Evolutionary conservation across 257 asterid genomes (phyloP), one percentile per base, ranked within the genome.

Genomic region (Henckelia pumila): DNA sequence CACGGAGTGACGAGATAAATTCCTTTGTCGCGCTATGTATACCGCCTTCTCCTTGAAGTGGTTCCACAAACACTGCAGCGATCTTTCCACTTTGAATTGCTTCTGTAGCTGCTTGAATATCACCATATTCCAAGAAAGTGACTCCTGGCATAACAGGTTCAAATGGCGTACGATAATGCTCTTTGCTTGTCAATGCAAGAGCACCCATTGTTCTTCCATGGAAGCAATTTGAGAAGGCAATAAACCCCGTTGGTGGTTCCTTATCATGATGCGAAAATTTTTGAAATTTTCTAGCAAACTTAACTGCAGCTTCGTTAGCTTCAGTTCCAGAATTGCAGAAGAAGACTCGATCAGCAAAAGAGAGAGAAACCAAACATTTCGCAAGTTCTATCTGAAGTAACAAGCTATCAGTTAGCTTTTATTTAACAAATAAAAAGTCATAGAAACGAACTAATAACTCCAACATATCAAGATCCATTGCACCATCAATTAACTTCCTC

Each of bases 1-100:
- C 60, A 16, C 92, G 97, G 75, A 93, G 56, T 3, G 95, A 78
- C 65, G 81, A 86, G 74, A 90, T 66, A 29, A 93, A 93, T 69
- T 86, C 92, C 82, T 83, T 79, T 0, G 91, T 74, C 9, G 97
- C 92, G 56, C 91, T 83, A 57, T 86, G 73, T 78, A 93, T 87
- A n/a, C 97, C 99, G n/a, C 99, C 97, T 79, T 93, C 99, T 55
- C 99, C 99, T 73, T 93, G 97, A 73, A 93, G 75, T 20, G 97
- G 99, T 61, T 93, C 99, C 64, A 91, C 95, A 76, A 93, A 90
- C 7, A 93, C 97, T 0, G 97, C 99, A 52, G 99, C 99, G 55
- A 91, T 68, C 67, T 79, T 94, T 21, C 91, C 89, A 68, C 84
- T 83, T 65, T 66, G 78, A 63, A 94, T 87, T 76, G 85, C 49